A percentile compares a stretch with the other conserved stretches of the same genome.
phyloP scores from a whole-genome alignment of 352 stramenopile species.

The Phytophthora palmivora region DNA sequence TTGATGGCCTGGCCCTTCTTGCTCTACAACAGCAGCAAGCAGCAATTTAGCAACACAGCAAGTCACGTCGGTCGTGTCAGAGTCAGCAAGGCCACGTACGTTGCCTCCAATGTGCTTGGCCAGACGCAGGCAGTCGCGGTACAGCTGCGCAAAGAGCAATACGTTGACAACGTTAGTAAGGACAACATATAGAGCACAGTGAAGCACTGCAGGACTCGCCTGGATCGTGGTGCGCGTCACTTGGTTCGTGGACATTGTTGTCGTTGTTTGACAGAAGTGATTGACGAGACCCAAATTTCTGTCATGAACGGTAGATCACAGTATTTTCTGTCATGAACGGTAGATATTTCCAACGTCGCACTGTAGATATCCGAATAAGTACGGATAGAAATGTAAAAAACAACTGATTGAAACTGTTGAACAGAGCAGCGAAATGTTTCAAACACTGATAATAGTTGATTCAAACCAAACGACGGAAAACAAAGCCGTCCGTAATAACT shows the following conservation, averaged over 20 bases:
- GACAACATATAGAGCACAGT: neutral
- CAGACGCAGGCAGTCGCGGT: constrained; percentile 85
- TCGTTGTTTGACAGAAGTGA: too few species aligned
- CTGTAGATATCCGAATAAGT: neutral
- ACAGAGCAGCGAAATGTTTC: too few species aligned
- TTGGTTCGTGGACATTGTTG: constrained; percentile 45
- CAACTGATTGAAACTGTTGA: too few species aligned
- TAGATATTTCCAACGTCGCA: too few species aligned
- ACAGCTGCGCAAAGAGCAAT: constrained; percentile 52
- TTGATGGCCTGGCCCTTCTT: constrained; percentile 86
- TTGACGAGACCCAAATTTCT: too few species aligned
- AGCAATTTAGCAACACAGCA: neutral
- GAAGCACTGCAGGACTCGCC: constrained; percentile 30
- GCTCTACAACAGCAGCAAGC: constrained; percentile 52
- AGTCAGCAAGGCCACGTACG: constrained; percentile 45
- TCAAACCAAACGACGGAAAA: too few species aligned
- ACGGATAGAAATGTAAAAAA: too few species aligned
- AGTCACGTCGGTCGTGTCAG: too few species aligned
- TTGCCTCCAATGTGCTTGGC: constrained; percentile 89
- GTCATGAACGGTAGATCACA: constrained; percentile 1
- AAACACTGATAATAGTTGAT: too few species aligned
- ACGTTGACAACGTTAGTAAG: neutral
- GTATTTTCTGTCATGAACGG: too few species aligned
- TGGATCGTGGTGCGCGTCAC: constrained; percentile 80
- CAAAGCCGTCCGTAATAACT: too few species aligned